These are phyloP conservation scores for Helichrysum umbraculigerum DNA, from an alignment of 129 eudicot species.

Conservation along the genomic window DNA sequence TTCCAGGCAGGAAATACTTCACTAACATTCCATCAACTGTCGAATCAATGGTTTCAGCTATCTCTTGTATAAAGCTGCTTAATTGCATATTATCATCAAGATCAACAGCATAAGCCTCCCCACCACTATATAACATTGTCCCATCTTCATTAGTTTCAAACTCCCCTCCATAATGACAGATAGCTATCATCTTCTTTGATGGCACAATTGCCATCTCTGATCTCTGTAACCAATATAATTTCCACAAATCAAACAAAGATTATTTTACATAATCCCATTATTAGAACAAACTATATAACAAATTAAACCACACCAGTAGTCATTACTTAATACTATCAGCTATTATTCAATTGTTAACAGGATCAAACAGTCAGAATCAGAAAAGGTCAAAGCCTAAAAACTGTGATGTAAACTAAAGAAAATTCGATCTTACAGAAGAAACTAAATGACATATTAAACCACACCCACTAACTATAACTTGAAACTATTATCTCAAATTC, in stretches of 20 bases:
- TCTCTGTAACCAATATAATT: slow-evolving; percentile 18
- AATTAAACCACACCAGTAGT: not conserved
- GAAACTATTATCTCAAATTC: not conserved
- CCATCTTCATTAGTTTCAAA: slow-evolving; percentile 44
- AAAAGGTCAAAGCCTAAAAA: not conserved
- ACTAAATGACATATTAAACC: not conserved
- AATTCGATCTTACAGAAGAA: not conserved
- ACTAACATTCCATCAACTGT: slow-evolving; percentile 31
- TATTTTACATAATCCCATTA: not conserved
- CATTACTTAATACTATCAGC: not conserved
- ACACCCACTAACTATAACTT: not conserved
- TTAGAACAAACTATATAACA: not conserved
- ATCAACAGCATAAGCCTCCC: slow-evolving; percentile 46
- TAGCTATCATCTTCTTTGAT: slow-evolving; percentile 44
- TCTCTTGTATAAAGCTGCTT: slow-evolving; percentile 31
- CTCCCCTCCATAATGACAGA: slow-evolving; percentile 42
- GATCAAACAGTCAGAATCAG: not conserved
- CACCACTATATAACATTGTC: slow-evolving; percentile 35
- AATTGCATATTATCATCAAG: slow-evolving; percentile 36
- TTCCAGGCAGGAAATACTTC: slow-evolving; percentile 45
- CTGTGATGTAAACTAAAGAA: not conserved
- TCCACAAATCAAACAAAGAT: not conserved
- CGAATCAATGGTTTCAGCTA: slow-evolving; percentile 33
- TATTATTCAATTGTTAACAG: not conserved
- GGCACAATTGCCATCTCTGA: slow-evolving; percentile 40